Percentiles rank a stretch among this genome's conserved stretches.
These are phyloP conservation scores for Pseudisothecium myosuroides DNA, from an alignment of 225 moss, liverwort and hornwort genomes.

Conservation along the genomic window DNA sequence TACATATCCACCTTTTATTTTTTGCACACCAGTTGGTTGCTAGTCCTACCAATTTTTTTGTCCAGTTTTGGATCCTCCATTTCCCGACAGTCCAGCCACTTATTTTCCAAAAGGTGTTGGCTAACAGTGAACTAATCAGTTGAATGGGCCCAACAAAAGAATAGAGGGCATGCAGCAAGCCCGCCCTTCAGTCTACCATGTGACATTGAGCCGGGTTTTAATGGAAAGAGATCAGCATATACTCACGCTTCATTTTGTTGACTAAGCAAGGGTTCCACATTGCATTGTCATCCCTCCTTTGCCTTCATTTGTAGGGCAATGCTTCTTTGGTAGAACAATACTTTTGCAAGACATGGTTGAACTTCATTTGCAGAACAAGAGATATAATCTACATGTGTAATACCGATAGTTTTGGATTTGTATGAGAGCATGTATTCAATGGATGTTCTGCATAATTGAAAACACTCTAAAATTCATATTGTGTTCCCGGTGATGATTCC, in stretches of 20 bases:
- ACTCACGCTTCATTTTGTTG: rapidly evolving
- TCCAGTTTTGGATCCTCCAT: background rate
- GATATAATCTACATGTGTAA: rapidly evolving
- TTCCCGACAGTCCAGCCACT: background rate
- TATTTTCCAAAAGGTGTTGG: rapidly evolving
- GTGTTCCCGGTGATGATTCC: no score
- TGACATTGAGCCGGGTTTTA: rapidly evolving
- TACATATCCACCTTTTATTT: background rate
- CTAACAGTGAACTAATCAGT: no score
- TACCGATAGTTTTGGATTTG: rapidly evolving
- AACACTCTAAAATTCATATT: no score
- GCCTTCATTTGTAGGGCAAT: background rate
- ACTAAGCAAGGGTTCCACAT: rapidly evolving
- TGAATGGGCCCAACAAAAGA: background rate
- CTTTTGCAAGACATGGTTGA: background rate
- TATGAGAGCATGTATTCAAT: background rate
- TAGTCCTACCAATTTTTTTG: background rate
- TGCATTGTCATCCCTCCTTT: background rate
- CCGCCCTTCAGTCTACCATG: background rate
- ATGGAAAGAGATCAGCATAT: rapidly evolving
- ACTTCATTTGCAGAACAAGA: rapidly evolving
- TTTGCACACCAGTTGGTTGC: rapidly evolving
- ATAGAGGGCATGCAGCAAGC: no score
- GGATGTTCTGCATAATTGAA: rapidly evolving
- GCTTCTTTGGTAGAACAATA: background rate